Percentiles rank a stretch among this genome's conserved stretches.
Conservation (phyloP, 2,329 filamentous ascomycete genomes). For the Diaporthe helianthi region DNA sequence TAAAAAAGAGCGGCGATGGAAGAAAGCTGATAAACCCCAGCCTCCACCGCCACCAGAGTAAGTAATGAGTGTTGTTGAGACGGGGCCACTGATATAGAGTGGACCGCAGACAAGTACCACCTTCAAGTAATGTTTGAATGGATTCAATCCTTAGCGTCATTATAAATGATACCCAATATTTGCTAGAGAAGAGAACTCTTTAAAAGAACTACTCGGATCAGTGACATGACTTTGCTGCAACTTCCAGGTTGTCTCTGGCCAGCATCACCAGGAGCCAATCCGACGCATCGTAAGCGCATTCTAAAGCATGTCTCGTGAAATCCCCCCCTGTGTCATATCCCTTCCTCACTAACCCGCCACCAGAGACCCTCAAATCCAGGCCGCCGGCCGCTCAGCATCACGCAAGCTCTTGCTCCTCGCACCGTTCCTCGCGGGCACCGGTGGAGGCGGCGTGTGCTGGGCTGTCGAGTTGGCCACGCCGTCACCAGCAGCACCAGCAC, state of each 20-base stretch:
- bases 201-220: background rate
- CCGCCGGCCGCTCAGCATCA: background rate
- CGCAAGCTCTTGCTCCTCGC: constrained; percentile 14
- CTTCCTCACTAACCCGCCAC: too few relatives aligned
- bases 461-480: background rate
- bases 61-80: background rate
- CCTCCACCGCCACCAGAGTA: background rate
- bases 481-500: background rate
- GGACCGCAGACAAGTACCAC: background rate
- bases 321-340: background rate
- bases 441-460: background rate
- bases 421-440: background rate
- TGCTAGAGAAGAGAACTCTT: background rate
- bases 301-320: background rate
- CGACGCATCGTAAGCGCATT: background rate
- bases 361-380: background rate
- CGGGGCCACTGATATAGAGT: background rate
- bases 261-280: background rate
- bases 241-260: background rate
- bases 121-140: background rate
- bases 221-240: background rate
- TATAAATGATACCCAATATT: constrained; percentile 5
- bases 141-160: background rate
- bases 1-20: background rate
- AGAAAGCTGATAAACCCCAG: background rate